A percentile compares a stretch with the other conserved stretches of the same genome.
Evolutionary conservation across 2,329 filamentous ascomycete species (phyloP).

Genomic region (Clarireedia hainanense): DNA sequence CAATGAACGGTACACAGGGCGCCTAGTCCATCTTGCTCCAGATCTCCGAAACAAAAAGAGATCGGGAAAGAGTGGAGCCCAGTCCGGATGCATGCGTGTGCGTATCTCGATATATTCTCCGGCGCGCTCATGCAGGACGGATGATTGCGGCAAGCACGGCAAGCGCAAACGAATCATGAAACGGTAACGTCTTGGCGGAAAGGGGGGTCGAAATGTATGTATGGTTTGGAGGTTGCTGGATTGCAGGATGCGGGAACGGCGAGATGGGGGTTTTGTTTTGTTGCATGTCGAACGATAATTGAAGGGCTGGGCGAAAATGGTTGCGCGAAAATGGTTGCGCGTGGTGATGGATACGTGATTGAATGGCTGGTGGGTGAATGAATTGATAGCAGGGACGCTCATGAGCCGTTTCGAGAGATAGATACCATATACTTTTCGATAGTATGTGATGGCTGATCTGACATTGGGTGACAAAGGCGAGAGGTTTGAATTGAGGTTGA

Average conservation of each 20-base stretch:
- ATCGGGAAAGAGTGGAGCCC: too few species aligned
- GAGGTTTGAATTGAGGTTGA: too few species aligned
- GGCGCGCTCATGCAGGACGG: not conserved
- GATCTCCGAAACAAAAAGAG: too few species aligned
- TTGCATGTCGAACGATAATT: slow-evolving; percentile 8
- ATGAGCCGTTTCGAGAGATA: too few species aligned
- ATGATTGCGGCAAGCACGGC: not conserved
- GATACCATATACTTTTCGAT: too few species aligned
- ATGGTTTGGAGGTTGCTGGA: not conserved
- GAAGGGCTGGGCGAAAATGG: slow-evolving; percentile 4
- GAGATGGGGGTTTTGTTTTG: slow-evolving; percentile 1
- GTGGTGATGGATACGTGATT: not conserved
- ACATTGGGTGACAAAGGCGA: too few species aligned
- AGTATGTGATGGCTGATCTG: too few species aligned
- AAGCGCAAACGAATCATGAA: not conserved
- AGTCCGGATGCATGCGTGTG: not conserved
- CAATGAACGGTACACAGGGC: too few species aligned
- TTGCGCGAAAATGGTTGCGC: slow-evolving; percentile 1
- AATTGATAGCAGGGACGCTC: too few species aligned
- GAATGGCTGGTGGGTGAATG: not conserved
- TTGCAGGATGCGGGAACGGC: not conserved
- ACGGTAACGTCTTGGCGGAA: not conserved
- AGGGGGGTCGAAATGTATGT: not conserved
- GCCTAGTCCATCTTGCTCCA: too few species aligned
- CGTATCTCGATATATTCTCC: not conserved